Conservation (phyloP, 2,329 filamentous ascomycete genomes). For the Thielaviopsis musarum region DNA sequence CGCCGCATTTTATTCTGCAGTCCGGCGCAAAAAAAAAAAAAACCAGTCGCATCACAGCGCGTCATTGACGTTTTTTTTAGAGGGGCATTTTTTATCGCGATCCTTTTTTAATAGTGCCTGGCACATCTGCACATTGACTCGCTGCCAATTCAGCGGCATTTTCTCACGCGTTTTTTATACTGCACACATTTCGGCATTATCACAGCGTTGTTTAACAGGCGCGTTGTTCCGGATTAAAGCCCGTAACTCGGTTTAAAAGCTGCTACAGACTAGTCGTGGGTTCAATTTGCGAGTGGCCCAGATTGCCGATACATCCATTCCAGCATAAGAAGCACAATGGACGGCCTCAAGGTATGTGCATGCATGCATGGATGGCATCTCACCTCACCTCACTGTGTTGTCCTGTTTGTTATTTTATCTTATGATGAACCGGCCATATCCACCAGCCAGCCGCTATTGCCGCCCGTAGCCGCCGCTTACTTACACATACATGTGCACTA, state of each 20-base stretch:
- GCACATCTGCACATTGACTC: not conserved
- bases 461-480: constrained; percentile 8
- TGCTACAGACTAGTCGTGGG: not conserved
- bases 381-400: not conserved
- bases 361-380: not conserved
- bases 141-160: not conserved
- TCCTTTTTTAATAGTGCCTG: not conserved
- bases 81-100: not conserved
- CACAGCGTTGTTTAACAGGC: not conserved
- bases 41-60: not conserved
- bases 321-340: constrained; percentile 8
- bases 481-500: constrained; percentile 24
- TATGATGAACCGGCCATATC: not conserved
- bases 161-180: not conserved
- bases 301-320: constrained; percentile 1
- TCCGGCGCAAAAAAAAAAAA: not conserved
- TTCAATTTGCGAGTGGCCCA: not conserved
- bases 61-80: not conserved
- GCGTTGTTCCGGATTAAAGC: not conserved
- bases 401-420: not conserved
- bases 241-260: not conserved
- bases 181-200: not conserved
- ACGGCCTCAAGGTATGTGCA: constrained; percentile 9
- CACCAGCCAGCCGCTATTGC: not conserved
- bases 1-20: not conserved